Percentiles rank a stretch among this genome's conserved stretches.
These are phyloP conservation scores for Clonostachys byssicola DNA, from an alignment of 2,329 filamentous ascomycete species.

Conservation along the genomic window DNA sequence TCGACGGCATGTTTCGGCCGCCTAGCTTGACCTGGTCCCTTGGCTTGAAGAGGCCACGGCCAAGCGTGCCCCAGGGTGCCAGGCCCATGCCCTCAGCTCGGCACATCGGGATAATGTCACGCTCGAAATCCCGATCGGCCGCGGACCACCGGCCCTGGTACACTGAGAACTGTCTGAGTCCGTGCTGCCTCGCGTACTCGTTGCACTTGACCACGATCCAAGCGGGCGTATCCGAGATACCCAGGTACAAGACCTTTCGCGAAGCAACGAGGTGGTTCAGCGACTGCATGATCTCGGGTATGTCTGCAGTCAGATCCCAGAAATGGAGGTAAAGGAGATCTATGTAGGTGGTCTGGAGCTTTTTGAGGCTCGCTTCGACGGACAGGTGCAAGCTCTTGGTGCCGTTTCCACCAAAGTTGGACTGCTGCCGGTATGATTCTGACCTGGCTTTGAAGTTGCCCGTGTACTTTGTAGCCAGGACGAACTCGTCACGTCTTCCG, in stretches of 20 bases:
- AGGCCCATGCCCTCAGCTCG: slow-evolving; percentile 30
- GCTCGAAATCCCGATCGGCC: slow-evolving; percentile 16
- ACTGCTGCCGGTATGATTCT: slow-evolving; percentile 4
- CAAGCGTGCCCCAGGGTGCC: slow-evolving; percentile 35
- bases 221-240: slow-evolving; percentile 19
- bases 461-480: slow-evolving; percentile 43
- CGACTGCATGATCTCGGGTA: slow-evolving; percentile 16
- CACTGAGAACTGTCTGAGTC: slow-evolving; percentile 15
- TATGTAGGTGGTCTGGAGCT: slow-evolving; percentile 28
- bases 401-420: slow-evolving; percentile 32
- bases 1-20: neutral
- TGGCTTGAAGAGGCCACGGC: slow-evolving; percentile 26
- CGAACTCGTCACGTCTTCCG: slow-evolving; percentile 38
- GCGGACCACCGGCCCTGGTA: slow-evolving; percentile 22
- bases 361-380: slow-evolving; percentile 30
- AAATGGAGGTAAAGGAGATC: slow-evolving; percentile 21
- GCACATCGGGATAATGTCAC: slow-evolving; percentile 23
- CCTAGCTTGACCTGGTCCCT: slow-evolving; percentile 22
- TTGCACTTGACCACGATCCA: slow-evolving; percentile 20
- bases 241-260: slow-evolving; percentile 21
- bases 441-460: slow-evolving; percentile 23
- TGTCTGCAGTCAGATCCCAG: slow-evolving; percentile 16
- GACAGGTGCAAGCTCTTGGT: slow-evolving; percentile 28
- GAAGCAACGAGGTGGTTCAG: slow-evolving; percentile 13
- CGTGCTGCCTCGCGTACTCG: slow-evolving; percentile 14